These are phyloP conservation scores for Anthracocystis setariae DNA, from an alignment of 1,284 basidiomycete genomes.

Conservation along the genomic window DNA sequence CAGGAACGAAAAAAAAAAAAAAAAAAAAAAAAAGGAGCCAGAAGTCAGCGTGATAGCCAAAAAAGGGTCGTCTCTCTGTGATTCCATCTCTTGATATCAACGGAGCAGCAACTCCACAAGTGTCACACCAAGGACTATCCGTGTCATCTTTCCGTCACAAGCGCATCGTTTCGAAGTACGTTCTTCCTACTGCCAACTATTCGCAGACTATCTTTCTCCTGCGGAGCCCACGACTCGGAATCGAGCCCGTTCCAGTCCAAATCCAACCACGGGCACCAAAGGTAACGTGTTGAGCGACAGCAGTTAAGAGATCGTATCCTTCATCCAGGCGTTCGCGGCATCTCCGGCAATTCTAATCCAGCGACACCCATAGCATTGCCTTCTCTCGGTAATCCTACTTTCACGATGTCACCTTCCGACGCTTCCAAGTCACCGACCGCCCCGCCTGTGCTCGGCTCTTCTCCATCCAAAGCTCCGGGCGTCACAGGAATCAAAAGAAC, in stretches of 20 bases:
- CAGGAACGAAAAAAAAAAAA: neutral
- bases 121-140: slow-evolving; percentile 10
- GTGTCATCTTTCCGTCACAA: neutral
- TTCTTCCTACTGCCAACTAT: no score
- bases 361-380: slow-evolving; percentile 36
- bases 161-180: no score
- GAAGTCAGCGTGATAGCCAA: neutral
- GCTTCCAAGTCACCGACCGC: slow-evolving; percentile 24
- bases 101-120: slow-evolving; percentile 3
- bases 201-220: slow-evolving; percentile 4
- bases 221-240: slow-evolving; percentile 11
- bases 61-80: slow-evolving; percentile 24
- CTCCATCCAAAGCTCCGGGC: slow-evolving; percentile 39
- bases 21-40: neutral
- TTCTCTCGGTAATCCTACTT: slow-evolving; percentile 10
- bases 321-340: slow-evolving; percentile 39
- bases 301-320: slow-evolving; percentile 38
- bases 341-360: slow-evolving; percentile 32
- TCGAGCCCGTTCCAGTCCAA: slow-evolving; percentile 26
- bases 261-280: slow-evolving; percentile 39
- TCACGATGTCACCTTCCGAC: slow-evolving; percentile 26
- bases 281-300: slow-evolving; percentile 40
- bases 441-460: slow-evolving; percentile 34
- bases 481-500: slow-evolving; percentile 39
- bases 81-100: slow-evolving; percentile 28